Evolutionary conservation across 768 basidiomycete species (phyloP).

Genomic region (Leccinellum albellum): DNA sequence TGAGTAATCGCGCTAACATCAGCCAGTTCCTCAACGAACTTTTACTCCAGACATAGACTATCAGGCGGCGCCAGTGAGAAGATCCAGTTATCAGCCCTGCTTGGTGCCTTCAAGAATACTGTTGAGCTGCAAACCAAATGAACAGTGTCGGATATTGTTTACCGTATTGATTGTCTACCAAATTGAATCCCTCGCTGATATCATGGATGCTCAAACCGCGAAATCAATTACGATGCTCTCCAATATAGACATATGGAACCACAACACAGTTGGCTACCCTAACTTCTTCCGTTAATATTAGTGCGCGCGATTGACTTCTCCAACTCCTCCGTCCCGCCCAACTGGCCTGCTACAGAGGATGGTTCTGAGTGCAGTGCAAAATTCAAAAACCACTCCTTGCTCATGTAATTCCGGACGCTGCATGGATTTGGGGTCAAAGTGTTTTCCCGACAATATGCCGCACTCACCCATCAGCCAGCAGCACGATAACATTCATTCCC

Average conservation of each 20-base stretch:
- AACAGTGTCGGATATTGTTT: background rate
- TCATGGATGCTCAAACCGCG: background rate
- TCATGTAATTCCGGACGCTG: constrained; percentile 92
- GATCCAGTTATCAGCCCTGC: constrained; percentile 85
- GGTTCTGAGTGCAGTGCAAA: constrained; percentile 56
- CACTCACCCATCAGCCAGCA: constrained; percentile 86
- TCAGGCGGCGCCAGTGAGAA: constrained; percentile 93
- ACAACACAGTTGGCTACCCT: background rate
- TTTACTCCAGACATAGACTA: constrained; percentile 66
- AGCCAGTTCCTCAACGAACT: background rate
- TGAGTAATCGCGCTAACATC: constrained; percentile 38
- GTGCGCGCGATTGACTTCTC: constrained; percentile 2
- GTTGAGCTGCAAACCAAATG: constrained; percentile 67
- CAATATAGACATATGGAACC: background rate
- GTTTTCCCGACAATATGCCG: background rate
- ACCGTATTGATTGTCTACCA: background rate
- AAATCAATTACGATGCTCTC: background rate
- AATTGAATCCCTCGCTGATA: background rate
- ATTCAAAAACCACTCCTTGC: constrained; percentile 86
- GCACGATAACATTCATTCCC: constrained; percentile 83
- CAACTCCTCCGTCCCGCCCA: background rate
- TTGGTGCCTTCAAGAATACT: constrained; percentile 91
- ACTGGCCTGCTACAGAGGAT: constrained; percentile 37
- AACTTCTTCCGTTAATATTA: background rate
- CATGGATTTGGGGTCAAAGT: background rate